Base-by-base conservation (phyloP, 345 rosid species). In the Brassica juncea region DNA sequence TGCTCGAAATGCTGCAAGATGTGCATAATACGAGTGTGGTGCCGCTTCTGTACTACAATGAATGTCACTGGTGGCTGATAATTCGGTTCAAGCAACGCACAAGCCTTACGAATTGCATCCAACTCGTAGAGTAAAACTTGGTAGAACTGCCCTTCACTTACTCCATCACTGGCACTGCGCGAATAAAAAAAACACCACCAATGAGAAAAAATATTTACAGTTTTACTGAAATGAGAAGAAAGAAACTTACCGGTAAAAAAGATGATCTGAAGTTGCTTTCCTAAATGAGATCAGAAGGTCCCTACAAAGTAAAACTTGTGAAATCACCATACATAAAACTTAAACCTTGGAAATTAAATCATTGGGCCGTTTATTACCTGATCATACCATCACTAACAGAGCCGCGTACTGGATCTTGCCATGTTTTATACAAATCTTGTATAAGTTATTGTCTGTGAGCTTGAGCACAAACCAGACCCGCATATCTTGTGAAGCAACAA, bases 401-500 rank as follows among this genome's bases (percentile, higher is more conserved):
- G 31, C 99, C 99, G 19, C 97, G 97, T 74, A 87, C 91, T 68
- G 98, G 98, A 88, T 95, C 99, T 35, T 95, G 95, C 99, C 99
- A 95, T 58, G 98, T 93, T 88, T 89, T 95, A 82, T 90, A 95
- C 86, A 95, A 84, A 76, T 95, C 99, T 80, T 95, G 99, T 73
- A 95, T 95, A 71, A 95, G 98, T 85, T 95, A 98, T 81, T 95
- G 97, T 47, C 99, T 83, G 79, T 93, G 99, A 88, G 99, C 97
- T 87, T 93, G 99, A 81, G 99, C 98, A 84, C 99, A 95, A 66
- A 95, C 99, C 27, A 95, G 80, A 74, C 98, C 99, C 0, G 98
- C 99, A 71, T 95, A 95, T 95, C 99, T 80, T 95, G 99, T 58
- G 99, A 95, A 77, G 99, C 99, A 71, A 95, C 99, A 35, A 95